These are phyloP conservation scores for Pseudogymnoascus sp. DNA, from an alignment of 2,329 filamentous ascomycete genomes.

Conservation along the genomic window DNA sequence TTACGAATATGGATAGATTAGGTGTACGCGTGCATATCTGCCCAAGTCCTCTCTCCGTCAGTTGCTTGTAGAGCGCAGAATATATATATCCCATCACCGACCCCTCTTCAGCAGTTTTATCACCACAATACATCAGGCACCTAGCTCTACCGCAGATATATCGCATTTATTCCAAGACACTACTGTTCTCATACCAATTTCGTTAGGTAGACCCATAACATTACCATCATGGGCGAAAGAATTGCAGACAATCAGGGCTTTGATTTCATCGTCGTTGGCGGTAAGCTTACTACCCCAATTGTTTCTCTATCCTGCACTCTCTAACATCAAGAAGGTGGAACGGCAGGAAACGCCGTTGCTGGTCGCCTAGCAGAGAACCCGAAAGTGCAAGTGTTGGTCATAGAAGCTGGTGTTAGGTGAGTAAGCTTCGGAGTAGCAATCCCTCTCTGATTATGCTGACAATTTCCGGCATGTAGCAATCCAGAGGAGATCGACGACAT, in stretches of 20 bases:
- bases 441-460: constrained; percentile 33
- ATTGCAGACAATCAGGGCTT: constrained; percentile 12
- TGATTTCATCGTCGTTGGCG: constrained; percentile 27
- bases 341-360: constrained; percentile 42
- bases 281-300: constrained; percentile 11
- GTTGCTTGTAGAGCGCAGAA: not conserved
- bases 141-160: not conserved
- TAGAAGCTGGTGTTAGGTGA: constrained; percentile 38
- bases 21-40: not conserved
- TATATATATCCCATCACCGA: not conserved
- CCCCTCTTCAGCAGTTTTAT: not conserved
- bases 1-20: not conserved
- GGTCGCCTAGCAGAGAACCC: constrained; percentile 45
- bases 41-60: not conserved
- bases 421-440: constrained; percentile 45
- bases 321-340: constrained; percentile 27
- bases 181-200: not conserved
- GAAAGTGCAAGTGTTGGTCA: constrained; percentile 39
- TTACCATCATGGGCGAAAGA: not conserved
- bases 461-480: constrained; percentile 27
- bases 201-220: not conserved
- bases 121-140: not conserved
- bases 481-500: constrained; percentile 44
- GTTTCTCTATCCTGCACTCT: not conserved
- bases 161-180: not conserved